Evolutionary conservation across 192 early-diverging fungal genomes (phyloP).

Genomic region (Backusella luteola): DNA sequence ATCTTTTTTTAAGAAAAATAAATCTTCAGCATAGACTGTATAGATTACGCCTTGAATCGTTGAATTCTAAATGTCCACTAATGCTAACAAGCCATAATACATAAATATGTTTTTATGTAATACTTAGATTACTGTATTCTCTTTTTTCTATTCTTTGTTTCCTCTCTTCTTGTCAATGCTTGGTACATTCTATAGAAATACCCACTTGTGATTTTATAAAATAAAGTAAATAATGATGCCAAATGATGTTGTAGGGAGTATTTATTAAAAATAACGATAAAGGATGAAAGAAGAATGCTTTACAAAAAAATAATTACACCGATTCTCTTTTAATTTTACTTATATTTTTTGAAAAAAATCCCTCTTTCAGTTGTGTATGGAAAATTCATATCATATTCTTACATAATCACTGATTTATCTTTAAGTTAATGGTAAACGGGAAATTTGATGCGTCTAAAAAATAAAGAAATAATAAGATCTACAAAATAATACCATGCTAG

Average conservation of each 20-base stretch:
- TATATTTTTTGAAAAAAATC: too few relatives aligned
- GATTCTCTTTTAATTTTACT: too few relatives aligned
- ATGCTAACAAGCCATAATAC: not conserved
- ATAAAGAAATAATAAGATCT: too few relatives aligned
- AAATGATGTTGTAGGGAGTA: not conserved
- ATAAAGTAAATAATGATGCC: not conserved
- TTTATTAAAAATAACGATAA: not conserved
- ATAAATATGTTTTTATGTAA: not conserved
- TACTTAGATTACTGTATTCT: not conserved
- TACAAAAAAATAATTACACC: too few relatives aligned
- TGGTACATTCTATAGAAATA: not conserved
- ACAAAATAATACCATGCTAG: too few relatives aligned
- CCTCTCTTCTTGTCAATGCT: not conserved
- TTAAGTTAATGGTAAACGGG: too few relatives aligned
- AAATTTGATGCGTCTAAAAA: too few relatives aligned
- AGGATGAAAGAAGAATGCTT: too few relatives aligned
- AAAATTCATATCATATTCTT: too few relatives aligned
- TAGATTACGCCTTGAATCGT: not conserved
- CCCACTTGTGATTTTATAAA: not conserved
- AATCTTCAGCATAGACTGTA: not conserved
- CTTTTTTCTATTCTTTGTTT: not conserved
- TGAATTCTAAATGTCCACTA: not conserved
- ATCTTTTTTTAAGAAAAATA: not conserved
- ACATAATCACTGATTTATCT: too few relatives aligned
- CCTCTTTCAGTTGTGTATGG: too few relatives aligned